Evolutionary conservation across 2,329 filamentous ascomycete genomes (phyloP), one percentile per base, ranked within the genome.

Genomic region (Fusarium transvaalense): DNA sequence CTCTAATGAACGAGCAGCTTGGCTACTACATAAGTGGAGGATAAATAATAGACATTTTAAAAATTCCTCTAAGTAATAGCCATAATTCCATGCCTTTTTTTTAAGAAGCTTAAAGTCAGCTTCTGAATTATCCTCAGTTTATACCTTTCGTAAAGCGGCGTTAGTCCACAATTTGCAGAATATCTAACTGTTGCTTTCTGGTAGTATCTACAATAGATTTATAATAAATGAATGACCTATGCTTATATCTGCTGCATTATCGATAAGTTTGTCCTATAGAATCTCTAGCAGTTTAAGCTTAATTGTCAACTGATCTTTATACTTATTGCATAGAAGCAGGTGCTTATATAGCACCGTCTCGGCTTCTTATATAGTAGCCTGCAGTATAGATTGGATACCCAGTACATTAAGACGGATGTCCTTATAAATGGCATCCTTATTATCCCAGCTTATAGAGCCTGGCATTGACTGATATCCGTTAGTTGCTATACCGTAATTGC

Each of bases 271-370:
- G 13, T 56, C 34, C 41, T 5, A 56, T 32, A 8, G 41, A n/a
- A 47, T 56, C 41, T 47, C 12, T 23, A 13, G 41, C 6, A 56
- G 14, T 56, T 23, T 10, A 47, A 56, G 52, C 13, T 39, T 7
- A 10, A 8, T 39, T 9, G 41, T 27, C 10, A 17, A 10, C 23
- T 55, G 13, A 38, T 55, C 21, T 46, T 2, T 50, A 27, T 50
- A 57, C 35, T 57, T 3, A 2, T 37, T n/a, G 21, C 13, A 57
- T 3, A 57, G 43, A 35, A 57, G 37, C 7, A 57, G 10, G 32
- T 57, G 14, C 29, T 43, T 57, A 50, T 57, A 57, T 32, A 57
- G 10, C 10, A 57, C 12, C 15, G 7, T 42, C 37, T 57, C 29
- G 9, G 37, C 45, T 57, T 9, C 34, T 50, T 35, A 9, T 21